phyloP scores from a whole-genome alignment of 116 monocot species.

The Dioscorea cayenensis region DNA sequence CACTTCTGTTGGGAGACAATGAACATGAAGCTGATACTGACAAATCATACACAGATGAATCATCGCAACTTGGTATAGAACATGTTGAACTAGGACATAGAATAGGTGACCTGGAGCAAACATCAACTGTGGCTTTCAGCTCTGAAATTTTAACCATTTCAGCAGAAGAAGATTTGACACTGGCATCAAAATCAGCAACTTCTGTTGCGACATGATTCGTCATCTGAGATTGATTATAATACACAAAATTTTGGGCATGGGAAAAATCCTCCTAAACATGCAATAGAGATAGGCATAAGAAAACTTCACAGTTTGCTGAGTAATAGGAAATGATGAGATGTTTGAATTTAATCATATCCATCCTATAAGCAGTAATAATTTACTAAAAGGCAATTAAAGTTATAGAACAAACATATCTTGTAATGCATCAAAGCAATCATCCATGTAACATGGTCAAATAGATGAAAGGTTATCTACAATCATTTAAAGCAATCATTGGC shows the following conservation, averaged over 20 bases:
- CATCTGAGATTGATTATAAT: constrained; percentile 24
- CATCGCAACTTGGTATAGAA: constrained; percentile 11
- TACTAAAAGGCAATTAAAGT: too few relatives aligned
- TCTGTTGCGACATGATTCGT: constrained; percentile 27
- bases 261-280: constrained; percentile 64
- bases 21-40: constrained; percentile 14
- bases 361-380: too few relatives aligned
- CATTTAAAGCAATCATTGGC: too few relatives aligned
- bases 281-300: neutral
- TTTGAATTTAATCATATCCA: too few relatives aligned
- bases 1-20: constrained; percentile 19
- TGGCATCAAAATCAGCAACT: constrained; percentile 18
- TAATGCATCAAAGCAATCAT: too few relatives aligned
- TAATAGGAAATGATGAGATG: too few relatives aligned
- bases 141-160: constrained; percentile 10
- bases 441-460: too few relatives aligned
- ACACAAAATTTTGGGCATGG: constrained; percentile 50
- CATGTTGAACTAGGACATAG: constrained; percentile 8
- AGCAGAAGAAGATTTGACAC: constrained; percentile 13
- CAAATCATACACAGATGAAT: constrained; percentile 7
- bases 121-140: neutral
- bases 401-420: too few relatives aligned
- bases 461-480: too few relatives aligned
- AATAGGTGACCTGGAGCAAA: constrained; percentile 11
- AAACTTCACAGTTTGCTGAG: too few relatives aligned